These are phyloP conservation scores for Aphanomyces euteiches DNA, from an alignment of 352 stramenopile genomes.

Conservation along the genomic window DNA sequence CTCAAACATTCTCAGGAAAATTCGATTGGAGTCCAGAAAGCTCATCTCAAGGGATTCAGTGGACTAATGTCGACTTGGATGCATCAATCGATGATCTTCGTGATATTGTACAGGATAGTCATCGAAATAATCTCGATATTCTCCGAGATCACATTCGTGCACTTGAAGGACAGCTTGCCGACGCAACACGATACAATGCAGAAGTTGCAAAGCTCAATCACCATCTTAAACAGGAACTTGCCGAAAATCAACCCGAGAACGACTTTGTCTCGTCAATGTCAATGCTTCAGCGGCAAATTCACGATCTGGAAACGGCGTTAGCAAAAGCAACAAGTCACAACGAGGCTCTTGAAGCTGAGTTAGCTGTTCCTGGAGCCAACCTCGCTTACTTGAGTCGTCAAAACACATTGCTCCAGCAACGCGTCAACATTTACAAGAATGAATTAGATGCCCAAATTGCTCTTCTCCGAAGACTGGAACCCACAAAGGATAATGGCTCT, in stretches of 20 bases:
- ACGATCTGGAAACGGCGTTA: slow-evolving; percentile 15
- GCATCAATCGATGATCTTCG: slow-evolving; percentile 13
- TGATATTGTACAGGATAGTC: background rate
- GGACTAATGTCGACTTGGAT: slow-evolving; percentile 3
- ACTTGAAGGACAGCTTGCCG: slow-evolving; percentile 9
- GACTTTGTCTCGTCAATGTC: slow-evolving; percentile 21
- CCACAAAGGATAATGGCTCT: background rate
- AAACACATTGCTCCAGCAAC: slow-evolving; percentile 20
- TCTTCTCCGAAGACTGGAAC: background rate
- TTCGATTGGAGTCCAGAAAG: slow-evolving; percentile 5
- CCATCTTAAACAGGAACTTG: background rate
- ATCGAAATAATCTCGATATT: slow-evolving; percentile 23
- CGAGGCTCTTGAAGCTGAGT: background rate
- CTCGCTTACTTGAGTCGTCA: slow-evolving; percentile 19
- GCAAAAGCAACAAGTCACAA: background rate
- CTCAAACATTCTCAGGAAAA: background rate
- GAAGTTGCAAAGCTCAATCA: slow-evolving; percentile 19
- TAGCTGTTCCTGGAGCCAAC: slow-evolving; percentile 11
- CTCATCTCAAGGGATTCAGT: background rate
- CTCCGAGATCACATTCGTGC: slow-evolving; percentile 19
- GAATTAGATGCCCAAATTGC: slow-evolving; percentile 13
- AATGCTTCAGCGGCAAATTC: slow-evolving; percentile 13
- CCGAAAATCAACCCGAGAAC: background rate
- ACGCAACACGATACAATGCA: slow-evolving; percentile 12
- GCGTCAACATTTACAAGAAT: slow-evolving; percentile 19